Percentiles rank a stretch among this genome's conserved stretches.
Evolutionary conservation across 257 asterid genomes (phyloP).

Genomic region (Verbena officinalis): DNA sequence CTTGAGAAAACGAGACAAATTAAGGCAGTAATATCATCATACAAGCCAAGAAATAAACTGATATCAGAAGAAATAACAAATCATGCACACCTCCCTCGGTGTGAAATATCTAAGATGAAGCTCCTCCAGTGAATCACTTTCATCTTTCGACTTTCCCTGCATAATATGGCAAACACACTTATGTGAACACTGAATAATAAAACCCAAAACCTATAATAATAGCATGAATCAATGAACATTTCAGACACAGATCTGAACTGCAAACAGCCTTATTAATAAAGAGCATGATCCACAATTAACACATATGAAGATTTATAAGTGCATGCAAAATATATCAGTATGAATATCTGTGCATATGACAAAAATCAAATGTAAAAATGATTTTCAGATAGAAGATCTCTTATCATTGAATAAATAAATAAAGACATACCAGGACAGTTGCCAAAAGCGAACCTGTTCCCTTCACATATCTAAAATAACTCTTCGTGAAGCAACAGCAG

Average conservation of each 20-base stretch:
- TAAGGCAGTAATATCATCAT: neutral
- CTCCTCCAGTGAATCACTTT: conserved; percentile 47
- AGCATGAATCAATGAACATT: neutral
- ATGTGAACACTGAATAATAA: conserved; percentile 2
- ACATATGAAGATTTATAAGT: neutral
- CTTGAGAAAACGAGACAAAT: conserved; percentile 12
- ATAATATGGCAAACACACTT: conserved; percentile 21
- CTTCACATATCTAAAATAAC: conserved; percentile 89
- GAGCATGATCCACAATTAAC: conserved; percentile 4
- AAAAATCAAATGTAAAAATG: neutral
- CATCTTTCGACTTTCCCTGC: conserved; percentile 55
- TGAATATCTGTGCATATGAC: neutral
- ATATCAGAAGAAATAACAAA: conserved; percentile 26
- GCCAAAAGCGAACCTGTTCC: conserved; percentile 97
- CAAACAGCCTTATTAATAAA: too few relatives aligned
- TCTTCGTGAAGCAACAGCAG: conserved; percentile 94
- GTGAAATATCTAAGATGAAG: conserved; percentile 88
- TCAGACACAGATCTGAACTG: too few relatives aligned
- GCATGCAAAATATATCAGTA: conserved; percentile 2
- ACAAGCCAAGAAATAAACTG: conserved; percentile 13
- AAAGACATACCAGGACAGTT: conserved; percentile 55
- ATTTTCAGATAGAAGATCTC: too few relatives aligned
- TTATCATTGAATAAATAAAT: too few relatives aligned
- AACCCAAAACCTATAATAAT: neutral
- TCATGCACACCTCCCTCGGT: conserved; percentile 78